Base-by-base conservation (phyloP, 1,139 yeast genomes). In the Schwanniomyces etchellsii region DNA sequence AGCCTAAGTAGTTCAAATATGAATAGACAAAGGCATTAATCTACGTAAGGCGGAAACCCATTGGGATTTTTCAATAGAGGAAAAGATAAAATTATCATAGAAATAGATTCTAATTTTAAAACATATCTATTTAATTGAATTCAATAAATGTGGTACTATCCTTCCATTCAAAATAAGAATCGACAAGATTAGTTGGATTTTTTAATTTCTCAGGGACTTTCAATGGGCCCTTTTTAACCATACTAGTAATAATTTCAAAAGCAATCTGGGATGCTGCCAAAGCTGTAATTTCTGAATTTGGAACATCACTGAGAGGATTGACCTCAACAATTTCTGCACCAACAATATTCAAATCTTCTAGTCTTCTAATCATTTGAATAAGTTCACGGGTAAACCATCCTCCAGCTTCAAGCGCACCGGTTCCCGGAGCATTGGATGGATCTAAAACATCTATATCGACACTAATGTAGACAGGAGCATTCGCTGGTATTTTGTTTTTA, bases 261-360 rank as follows among this genome's bases (percentile, higher is more conserved):
- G 26, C 26, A 23, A 23, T 23, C 12, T 23, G 26, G 14, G 26
- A 10, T 9, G 78, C 79, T 0, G 74, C 68, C 36, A 72, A 57
- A 33, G 66, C 59, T 1, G 78, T 72, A 28, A 64, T 65, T 30
- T 61, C 77, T 14, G 65, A 54, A 32, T 62, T 67, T 13, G 69
- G 54, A 39, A 70, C n/a, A 12, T 26, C 77, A 32, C 58, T 72
- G 0, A 76, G 73, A 2, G 79, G 77, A 38, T 71, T 63, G 2
- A 73, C 78, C 44, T 74, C 80, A 4, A 73, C 79, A n/a, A 74
- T 67, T 42, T 74, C 80, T 11, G 69, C 75, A 1, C 80, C 80
- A 5, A 74, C 62, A 21, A 73, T 36, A 30, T 70, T 55, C 23
- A 73, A 45, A 0, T 77, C 78, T 38, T 60, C 64, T 13, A 74